Base-by-base conservation (phyloP, 495 filamentous ascomycete species). In the Penicillium waksmanii region DNA sequence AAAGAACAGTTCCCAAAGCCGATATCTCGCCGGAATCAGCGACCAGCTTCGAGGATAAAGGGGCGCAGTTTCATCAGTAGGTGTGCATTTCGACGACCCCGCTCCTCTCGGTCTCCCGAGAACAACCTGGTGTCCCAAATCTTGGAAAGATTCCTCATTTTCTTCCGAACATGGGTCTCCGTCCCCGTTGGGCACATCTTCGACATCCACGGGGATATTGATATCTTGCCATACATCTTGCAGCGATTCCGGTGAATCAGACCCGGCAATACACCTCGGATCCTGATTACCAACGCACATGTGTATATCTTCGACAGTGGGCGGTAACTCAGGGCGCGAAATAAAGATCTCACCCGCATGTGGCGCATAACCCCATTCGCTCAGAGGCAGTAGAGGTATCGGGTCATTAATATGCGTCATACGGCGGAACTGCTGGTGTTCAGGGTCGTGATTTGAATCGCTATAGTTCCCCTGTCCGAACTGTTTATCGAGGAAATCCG, bases 261-360 rank as follows among this genome's bases (percentile, higher is more conserved):
- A 80, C 0, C 86, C 85, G 15, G 84, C 85, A 61, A 88, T 87
- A 69, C 95, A 98, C 6, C 71, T 65, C 10, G 73, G 66, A 66
- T 98, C 95, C 38, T 82, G 74, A 56, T 89, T 79, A 0, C 96
- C 93, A 9, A 73, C 63, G 64, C 95, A 98, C 19, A 83, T 57
- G 13, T 77, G 69, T n/a, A 98, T 65, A 71, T 97, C 94, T 11
- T 70, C 78, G 4, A 82, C 65, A 0, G 73, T 75, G 1, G 91
- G 92, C 27, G 89, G 82, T 12, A 98, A 82, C 25, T 81, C 73
- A 5, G 79, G 56, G 61, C 89, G 92, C 10, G 82, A 77, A 59
- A 98, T 97, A 66, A 84, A 96, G 25, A 96, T 84, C 75, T 98
- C 95, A 18, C 90, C 91, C 2, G 85, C 87, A 70, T 98, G 96